These are phyloP conservation scores for Dinochytrium kinnereticum DNA, from an alignment of 371 early-diverging fungal species.

Conservation along the genomic window DNA sequence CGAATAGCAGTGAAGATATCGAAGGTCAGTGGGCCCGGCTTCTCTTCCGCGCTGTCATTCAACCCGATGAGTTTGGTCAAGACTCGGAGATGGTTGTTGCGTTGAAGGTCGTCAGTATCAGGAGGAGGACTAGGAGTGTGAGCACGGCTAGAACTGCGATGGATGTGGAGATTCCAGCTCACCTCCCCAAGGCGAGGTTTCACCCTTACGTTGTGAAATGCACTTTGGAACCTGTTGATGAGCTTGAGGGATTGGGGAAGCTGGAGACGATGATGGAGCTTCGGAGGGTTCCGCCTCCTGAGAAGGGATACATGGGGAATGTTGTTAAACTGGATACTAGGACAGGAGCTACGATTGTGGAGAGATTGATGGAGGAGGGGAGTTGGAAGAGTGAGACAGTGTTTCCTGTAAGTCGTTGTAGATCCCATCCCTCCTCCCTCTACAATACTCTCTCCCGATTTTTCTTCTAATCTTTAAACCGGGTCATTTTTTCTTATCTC, in stretches of 20 bases:
- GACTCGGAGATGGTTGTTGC: neutral
- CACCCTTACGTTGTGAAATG: neutral
- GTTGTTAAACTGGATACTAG: slow-evolving; percentile 7
- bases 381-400: neutral
- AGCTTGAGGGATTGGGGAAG: neutral
- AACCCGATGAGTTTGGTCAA: neutral
- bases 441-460: too few relatives aligned
- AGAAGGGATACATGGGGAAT: neutral
- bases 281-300: neutral
- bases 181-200: neutral
- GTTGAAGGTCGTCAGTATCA: neutral
- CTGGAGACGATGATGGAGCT: neutral
- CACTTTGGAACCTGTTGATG: neutral
- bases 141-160: neutral
- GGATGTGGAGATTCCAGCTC: neutral
- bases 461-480: too few relatives aligned
- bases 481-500: neutral
- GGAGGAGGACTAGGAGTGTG: neutral
- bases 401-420: slow-evolving; percentile 1
- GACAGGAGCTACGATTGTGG: slow-evolving; percentile 12
- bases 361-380: neutral
- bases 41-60: neutral
- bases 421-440: too few relatives aligned
- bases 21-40: neutral
- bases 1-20: neutral